A percentile compares a stretch with the other conserved stretches of the same genome.
phyloP scores from a whole-genome alignment of 495 filamentous ascomycete species.

The Penicillium tannophilum region DNA sequence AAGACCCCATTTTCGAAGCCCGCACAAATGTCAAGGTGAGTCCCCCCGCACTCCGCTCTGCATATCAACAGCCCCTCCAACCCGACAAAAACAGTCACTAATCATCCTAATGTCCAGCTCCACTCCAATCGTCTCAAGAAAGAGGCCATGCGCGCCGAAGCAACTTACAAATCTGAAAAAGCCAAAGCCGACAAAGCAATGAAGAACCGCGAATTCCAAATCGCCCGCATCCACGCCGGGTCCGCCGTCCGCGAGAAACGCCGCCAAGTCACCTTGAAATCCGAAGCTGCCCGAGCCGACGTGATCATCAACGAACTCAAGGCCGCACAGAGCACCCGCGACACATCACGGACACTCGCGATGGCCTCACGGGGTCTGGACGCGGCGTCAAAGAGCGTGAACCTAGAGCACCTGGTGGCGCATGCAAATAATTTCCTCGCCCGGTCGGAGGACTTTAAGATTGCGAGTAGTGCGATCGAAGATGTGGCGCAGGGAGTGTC shows the following conservation, averaged over 20 bases:
- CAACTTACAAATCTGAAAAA: conserved; percentile 51
- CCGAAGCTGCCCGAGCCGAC: conserved; percentile 50
- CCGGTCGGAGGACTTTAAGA: conserved; percentile 51
- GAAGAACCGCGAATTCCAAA: conserved; percentile 54
- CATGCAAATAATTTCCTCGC: conserved; percentile 53
- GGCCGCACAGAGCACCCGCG: conserved; percentile 49
- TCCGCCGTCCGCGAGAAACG: conserved; percentile 51
- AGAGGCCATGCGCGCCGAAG: conserved; percentile 47
- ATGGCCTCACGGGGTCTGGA: conserved; percentile 47
- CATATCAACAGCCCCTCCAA: neutral
- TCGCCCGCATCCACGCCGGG: conserved; percentile 52
- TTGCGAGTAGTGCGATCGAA: conserved; percentile 48
- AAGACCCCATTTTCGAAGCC: conserved; percentile 53
- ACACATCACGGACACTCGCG: conserved; percentile 48
- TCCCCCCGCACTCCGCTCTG: conserved; percentile 6
- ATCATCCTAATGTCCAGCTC: conserved; percentile 26
- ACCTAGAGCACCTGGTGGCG: conserved; percentile 44
- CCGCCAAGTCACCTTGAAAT: conserved; percentile 47
- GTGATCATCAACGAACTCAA: conserved; percentile 55
- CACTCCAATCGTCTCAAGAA: conserved; percentile 53
- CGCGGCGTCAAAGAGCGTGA: conserved; percentile 47
- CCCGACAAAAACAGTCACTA: neutral
- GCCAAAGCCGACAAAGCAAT: conserved; percentile 52
- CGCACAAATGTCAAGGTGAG: conserved; percentile 54
- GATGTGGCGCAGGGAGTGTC: conserved; percentile 50